Base-by-base conservation (phyloP, 257 asterid species). In the Lavandula angustifolia region DNA sequence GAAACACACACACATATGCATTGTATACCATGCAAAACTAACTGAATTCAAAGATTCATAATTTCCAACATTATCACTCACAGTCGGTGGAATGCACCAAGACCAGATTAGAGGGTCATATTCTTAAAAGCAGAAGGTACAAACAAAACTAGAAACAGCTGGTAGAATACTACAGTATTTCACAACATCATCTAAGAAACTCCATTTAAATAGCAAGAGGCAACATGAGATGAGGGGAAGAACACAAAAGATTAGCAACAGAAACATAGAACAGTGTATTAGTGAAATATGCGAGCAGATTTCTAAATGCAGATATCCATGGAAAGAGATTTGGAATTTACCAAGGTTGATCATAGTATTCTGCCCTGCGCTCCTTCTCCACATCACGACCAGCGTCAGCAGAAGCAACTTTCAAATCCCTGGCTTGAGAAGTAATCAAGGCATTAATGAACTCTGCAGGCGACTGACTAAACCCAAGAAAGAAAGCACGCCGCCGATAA, bases 401-500 rank as follows among this genome's bases (percentile, higher is more conserved):
- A 67, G 87, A 75, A 65, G 84, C 76, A 83, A 85, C 77, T 84
- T 88, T 91, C 76, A 86, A 77, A 74, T 91, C 98, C 76, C 83
- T 79, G 61, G 87, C 84, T 78, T 91, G 98, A 67, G 98, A 91
- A 70, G 96, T 80, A 64, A 88, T 76, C 52, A 91, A 63, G 11
- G 87, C 75, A 76, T 88, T 88, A 35, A 88, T 76, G 73, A 91
- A 91, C 82, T 91, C 98, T 1, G 85, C 83, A 18, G 98, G 96
- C 7, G 98, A 92, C 76, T 85, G 95, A 75, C 98, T 86, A 72
- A 88, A 92, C 60, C 95, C 96, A 35, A 88, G 82, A 72, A 88
- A 92, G 81, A 92, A 92, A 32, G 96, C 87, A 29, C 76, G 76
- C 54, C 76, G 60, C n/a, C 70, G 38, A 11, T 40, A 64, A 47